These are phyloP conservation scores for Globisporangium paroecandrum DNA, from an alignment of 352 stramenopile species.

Conservation along the genomic window DNA sequence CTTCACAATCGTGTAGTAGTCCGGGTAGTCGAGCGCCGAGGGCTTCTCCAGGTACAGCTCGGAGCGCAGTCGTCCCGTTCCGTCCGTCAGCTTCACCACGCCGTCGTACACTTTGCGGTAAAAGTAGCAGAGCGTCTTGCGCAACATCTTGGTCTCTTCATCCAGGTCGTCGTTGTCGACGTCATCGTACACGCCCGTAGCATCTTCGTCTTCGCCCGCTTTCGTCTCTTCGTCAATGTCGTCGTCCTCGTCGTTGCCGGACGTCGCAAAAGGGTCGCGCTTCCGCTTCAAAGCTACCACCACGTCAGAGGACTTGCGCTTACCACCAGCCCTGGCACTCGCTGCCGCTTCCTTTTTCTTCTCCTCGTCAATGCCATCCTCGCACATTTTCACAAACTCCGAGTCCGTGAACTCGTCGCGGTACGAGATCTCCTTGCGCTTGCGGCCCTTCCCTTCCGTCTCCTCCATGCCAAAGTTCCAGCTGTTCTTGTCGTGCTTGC, in stretches of 20 bases:
- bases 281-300: slow-evolving; percentile 35
- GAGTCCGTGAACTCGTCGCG: slow-evolving; percentile 82
- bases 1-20: slow-evolving; percentile 89
- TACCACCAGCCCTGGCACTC: slow-evolving; percentile 4
- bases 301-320: slow-evolving; percentile 18
- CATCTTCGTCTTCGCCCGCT: slow-evolving; percentile 11
- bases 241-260: slow-evolving; percentile 12
- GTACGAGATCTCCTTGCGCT: slow-evolving; percentile 85
- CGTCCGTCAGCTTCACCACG: slow-evolving; percentile 76
- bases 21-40: slow-evolving; percentile 75
- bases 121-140: slow-evolving; percentile 76
- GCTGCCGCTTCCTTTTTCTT: slow-evolving; percentile 18
- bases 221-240: slow-evolving; percentile 15
- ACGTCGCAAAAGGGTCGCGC: slow-evolving; percentile 9
- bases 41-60: slow-evolving; percentile 81
- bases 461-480: slow-evolving; percentile 63
- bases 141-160: slow-evolving; percentile 42
- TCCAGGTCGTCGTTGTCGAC: slow-evolving; percentile 36
- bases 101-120: slow-evolving; percentile 83
- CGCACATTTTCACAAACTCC: slow-evolving; percentile 86
- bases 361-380: slow-evolving; percentile 69
- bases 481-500: slow-evolving; percentile 52
- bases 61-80: slow-evolving; percentile 57
- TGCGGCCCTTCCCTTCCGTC: slow-evolving; percentile 38
- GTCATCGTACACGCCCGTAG: slow-evolving; percentile 16